These are phyloP conservation scores for Nicotiana undulata DNA, from an alignment of 257 asterid genomes.

Conservation along the genomic window DNA sequence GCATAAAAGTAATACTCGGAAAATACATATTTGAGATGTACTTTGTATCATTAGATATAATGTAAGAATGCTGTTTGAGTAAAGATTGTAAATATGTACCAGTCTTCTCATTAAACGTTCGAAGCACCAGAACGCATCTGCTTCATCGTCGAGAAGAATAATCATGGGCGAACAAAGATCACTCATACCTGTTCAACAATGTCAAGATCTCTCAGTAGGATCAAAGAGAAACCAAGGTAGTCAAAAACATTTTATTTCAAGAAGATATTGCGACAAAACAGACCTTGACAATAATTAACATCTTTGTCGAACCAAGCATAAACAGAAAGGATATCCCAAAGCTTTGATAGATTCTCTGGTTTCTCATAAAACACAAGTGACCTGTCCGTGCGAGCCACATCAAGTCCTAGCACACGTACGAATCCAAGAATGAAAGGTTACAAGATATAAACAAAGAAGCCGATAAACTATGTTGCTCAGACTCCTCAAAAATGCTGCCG, in stretches of 20 bases:
- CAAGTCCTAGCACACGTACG: slow-evolving; percentile 53
- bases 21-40: background rate
- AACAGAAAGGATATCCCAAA: slow-evolving; percentile 87
- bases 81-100: slow-evolving; percentile 32
- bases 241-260: background rate
- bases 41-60: background rate
- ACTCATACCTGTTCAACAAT: slow-evolving; percentile 76
- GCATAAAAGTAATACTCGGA: background rate
- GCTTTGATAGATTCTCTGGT: slow-evolving; percentile 73
- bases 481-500: too few relatives aligned
- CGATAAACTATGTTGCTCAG: background rate
- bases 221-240: background rate
- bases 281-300: slow-evolving; percentile 96
- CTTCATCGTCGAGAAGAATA: slow-evolving; percentile 85
- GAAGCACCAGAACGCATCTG: slow-evolving; percentile 97
- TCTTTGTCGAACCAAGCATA: slow-evolving; percentile 88
- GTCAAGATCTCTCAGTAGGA: background rate
- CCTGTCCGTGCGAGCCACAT: slow-evolving; percentile 91
- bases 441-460: background rate
- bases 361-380: slow-evolving; percentile 69
- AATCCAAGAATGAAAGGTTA: slow-evolving; percentile 5
- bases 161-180: slow-evolving; percentile 98
- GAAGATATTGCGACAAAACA: background rate
- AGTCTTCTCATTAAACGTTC: slow-evolving; percentile 84
- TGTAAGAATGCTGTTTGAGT: background rate